These are phyloP conservation scores for Penicillium sp. DNA, from an alignment of 2,329 filamentous ascomycete genomes.

Conservation along the genomic window DNA sequence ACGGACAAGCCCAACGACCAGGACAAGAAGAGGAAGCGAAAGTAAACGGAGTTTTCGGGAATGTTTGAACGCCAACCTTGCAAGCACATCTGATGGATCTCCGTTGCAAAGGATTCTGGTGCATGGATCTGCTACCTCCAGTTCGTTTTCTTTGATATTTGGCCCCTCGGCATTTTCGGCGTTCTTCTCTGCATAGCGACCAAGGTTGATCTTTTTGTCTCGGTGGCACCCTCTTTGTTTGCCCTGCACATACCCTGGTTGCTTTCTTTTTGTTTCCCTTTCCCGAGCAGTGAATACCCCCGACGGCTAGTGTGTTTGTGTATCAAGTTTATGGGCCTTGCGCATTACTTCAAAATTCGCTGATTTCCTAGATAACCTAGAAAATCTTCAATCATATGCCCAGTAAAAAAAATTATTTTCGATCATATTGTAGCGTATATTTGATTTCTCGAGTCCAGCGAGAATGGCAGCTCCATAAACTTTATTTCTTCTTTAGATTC, in stretches of 20 bases:
- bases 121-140: background rate
- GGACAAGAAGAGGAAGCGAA: background rate
- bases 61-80: background rate
- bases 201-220: constrained; percentile 8
- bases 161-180: background rate
- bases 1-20: background rate
- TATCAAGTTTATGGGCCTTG: background rate
- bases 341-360: background rate
- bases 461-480: constrained; percentile 6
- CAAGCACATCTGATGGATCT: background rate
- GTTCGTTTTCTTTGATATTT: background rate
- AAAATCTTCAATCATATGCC: background rate
- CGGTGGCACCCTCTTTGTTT: background rate
- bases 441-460: constrained; percentile 19
- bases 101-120: background rate
- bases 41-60: background rate
- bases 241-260: background rate
- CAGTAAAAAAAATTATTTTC: too few relatives aligned
- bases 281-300: background rate
- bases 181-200: constrained; percentile 10
- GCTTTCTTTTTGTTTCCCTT: background rate
- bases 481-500: background rate
- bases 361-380: constrained; percentile 6
- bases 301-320: background rate
- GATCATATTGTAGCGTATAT: background rate